Base-by-base conservation (phyloP, 2,329 filamentous ascomycete species). In the Aspergillus pseudoterreus region DNA sequence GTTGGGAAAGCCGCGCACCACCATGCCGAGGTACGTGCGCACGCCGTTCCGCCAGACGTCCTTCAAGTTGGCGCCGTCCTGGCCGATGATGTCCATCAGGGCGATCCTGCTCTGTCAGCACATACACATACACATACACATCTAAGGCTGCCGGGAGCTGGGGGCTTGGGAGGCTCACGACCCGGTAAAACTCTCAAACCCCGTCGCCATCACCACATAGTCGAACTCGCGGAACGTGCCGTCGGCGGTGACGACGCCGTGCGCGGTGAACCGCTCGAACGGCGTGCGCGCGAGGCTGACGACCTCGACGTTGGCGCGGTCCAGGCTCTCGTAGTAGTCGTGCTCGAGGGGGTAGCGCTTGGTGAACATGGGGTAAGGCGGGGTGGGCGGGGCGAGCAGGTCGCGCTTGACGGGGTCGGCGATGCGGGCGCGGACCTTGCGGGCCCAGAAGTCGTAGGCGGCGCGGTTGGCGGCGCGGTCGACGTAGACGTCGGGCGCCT, bases 401-500 rank as follows among this genome's bases (percentile, higher is more conserved):
- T 80, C 75, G 43, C 74, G 66, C 61, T 77, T 76, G 38, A 66
- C 63, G 0, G 76, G 71, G 51, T 83, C 76, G 0, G 68, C 68
- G 47, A 84, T 72, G 2, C 81, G 73, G 3, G 65, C 69, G 0
- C 78, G 72, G 0, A 75, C 75, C 62, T 80, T 78, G 55, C 73
- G 69, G 4, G 69, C 71, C 78, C 81, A 83, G 60, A 82, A 83
- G 4, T 77, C 67, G 58, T 83, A 83, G 0, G 74, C 71, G 49
- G 77, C 70, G 12, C 71, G 60, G 57, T 83, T 84, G 2, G 79
- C 76, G 12, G 78, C 70, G 0, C 70, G 50, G 36, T 73, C 68
- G 24, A 46, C 36, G 27, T 12, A 41, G 19, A 27, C 21, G 2
- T 30, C 21, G 6, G 45, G 33, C 27, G 35, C 30, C 6, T 47